phyloP scores from a whole-genome alignment of 495 filamentous ascomycete genomes.

The Penicillium tannophilum region DNA sequence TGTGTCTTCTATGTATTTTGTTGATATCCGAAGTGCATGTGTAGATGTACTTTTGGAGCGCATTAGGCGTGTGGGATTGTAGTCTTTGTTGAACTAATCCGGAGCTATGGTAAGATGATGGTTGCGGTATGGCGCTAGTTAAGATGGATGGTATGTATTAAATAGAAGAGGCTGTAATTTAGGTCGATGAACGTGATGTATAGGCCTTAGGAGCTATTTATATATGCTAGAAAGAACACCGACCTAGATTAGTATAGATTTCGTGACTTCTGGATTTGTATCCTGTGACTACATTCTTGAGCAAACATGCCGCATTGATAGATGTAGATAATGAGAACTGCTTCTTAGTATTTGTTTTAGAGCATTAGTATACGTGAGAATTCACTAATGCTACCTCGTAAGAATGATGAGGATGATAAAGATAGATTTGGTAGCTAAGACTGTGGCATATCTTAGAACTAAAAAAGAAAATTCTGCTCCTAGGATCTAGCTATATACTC shows the following conservation, averaged over 20 bases:
- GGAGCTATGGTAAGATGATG: not conserved
- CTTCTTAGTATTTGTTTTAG: not conserved
- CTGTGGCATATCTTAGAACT: not conserved
- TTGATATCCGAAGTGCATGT: not conserved
- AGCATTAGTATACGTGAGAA: not conserved
- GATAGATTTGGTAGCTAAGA: not conserved
- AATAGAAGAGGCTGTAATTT: not conserved
- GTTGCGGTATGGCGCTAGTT: not conserved
- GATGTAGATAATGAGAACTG: not conserved
- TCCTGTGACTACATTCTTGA: not conserved
- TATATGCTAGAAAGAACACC: not conserved
- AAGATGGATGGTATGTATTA: not conserved
- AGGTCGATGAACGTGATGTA: not conserved
- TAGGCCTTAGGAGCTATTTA: not conserved
- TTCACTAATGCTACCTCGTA: not conserved
- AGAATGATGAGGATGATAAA: not conserved
- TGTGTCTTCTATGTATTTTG: too few relatives aligned
- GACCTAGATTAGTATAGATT: not conserved
- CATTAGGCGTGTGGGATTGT: not conserved
- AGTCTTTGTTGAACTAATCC: not conserved
- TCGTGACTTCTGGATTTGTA: not conserved
- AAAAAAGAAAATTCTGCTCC: not conserved
- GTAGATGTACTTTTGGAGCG: not conserved
- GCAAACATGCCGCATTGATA: not conserved
- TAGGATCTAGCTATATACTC: not conserved